A percentile compares a stretch with the other conserved stretches of the same genome.
phyloP scores from a whole-genome alignment of 192 early-diverging fungal genomes.

The Coemansia sp. region DNA sequence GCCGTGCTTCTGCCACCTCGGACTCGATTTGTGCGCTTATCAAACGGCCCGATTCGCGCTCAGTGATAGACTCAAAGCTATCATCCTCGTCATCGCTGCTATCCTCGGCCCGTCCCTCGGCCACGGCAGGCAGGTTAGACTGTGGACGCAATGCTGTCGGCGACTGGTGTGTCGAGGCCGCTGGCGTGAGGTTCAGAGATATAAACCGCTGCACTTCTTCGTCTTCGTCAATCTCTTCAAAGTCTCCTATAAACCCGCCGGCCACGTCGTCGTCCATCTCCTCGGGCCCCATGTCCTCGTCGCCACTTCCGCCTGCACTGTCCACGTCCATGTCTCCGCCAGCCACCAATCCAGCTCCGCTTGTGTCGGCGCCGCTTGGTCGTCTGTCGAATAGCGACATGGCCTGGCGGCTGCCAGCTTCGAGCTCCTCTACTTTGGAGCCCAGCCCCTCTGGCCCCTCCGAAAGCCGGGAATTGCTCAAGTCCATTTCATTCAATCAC shows the following conservation, averaged over 20 bases:
- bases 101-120: not conserved
- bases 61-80: conserved; percentile 37
- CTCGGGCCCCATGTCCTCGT: conserved; percentile 8
- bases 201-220: conserved; percentile 52
- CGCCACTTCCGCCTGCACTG: not conserved
- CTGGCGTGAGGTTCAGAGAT: conserved; percentile 44
- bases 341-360: not conserved
- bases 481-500: not conserved
- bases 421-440: not conserved
- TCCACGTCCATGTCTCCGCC: conserved; percentile 6
- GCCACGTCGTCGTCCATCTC: conserved; percentile 17
- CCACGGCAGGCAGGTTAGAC: not conserved
- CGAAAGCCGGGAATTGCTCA: not conserved
- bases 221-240: conserved; percentile 54
- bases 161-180: conserved; percentile 29
- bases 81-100: conserved; percentile 36
- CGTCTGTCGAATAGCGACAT: not conserved
- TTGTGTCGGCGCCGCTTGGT: not conserved
- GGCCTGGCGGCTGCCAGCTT: not conserved
- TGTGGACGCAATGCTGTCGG: conserved; percentile 12
- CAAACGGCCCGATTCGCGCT: not conserved
- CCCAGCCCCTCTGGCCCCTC: not conserved
- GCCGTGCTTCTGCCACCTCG: not conserved
- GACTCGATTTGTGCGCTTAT: not conserved
- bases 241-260: conserved; percentile 35